These are phyloP conservation scores for Krasilnikovozyma curviuscula DNA, from an alignment of 768 basidiomycete genomes.

Conservation along the genomic window DNA sequence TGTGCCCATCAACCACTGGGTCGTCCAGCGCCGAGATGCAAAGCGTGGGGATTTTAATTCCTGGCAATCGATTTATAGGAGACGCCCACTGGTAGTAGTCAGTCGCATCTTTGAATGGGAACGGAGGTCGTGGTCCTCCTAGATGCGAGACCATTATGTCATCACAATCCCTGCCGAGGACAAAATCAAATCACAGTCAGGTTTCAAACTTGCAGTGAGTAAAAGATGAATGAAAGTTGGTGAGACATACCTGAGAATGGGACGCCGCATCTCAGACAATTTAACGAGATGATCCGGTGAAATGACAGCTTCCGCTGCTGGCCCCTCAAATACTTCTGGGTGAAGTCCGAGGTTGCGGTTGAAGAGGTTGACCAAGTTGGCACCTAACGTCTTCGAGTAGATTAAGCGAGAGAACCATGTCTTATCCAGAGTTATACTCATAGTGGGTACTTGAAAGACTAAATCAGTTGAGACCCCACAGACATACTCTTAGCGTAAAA, in stretches of 20 bases:
- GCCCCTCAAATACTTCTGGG: neutral
- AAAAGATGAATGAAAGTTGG: neutral
- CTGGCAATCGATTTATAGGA: constrained; percentile 16
- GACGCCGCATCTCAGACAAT: neutral
- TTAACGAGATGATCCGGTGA: neutral
- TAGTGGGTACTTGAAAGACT: too few relatives aligned
- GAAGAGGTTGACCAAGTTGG: constrained; percentile 1
- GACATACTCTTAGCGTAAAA: too few relatives aligned
- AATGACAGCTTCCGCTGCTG: neutral
- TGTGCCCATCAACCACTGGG: constrained; percentile 23
- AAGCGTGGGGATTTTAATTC: constrained; percentile 21
- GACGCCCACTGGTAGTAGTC: constrained; percentile 26
- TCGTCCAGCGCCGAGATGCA: constrained; percentile 27
- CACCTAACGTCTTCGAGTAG: constrained; percentile 8
- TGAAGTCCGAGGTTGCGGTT: neutral
- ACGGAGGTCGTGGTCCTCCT: constrained; percentile 9
- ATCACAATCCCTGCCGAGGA: constrained; percentile 9
- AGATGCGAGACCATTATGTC: constrained; percentile 1
- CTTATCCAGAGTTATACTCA: too few relatives aligned
- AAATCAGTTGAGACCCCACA: too few relatives aligned
- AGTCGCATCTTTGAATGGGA: constrained; percentile 23
- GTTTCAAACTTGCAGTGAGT: too few relatives aligned
- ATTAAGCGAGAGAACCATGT: constrained; percentile 8
- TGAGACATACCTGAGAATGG: neutral
- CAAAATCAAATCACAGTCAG: too few relatives aligned